Evolutionary conservation across 129 eudicot genomes (phyloP).

Genomic region (Flaveria trinervia): DNA sequence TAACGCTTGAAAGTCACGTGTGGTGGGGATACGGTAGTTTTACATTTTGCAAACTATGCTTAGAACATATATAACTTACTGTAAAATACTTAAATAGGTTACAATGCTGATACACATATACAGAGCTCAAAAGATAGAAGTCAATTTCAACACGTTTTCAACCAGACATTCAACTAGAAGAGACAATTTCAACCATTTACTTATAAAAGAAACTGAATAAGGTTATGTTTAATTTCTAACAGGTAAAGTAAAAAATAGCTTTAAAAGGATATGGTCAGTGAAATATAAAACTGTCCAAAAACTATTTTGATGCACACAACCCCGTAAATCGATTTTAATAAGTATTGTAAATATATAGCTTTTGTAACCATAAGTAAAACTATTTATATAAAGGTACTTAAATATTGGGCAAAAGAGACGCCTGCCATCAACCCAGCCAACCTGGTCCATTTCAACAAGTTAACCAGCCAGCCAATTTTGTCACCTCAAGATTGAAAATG

Average conservation of each 20-base stretch:
- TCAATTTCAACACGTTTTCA: neutral
- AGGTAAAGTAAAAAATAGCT: neutral
- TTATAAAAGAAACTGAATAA: neutral
- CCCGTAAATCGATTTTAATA: too few species aligned
- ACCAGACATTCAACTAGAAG: neutral
- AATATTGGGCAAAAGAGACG: too few species aligned
- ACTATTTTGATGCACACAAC: neutral
- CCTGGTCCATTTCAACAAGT: too few species aligned
- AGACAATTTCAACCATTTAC: neutral
- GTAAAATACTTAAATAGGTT: neutral
- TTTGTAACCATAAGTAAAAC: neutral
- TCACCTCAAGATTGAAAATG: neutral
- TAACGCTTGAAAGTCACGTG: neutral
- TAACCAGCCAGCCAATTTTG: neutral
- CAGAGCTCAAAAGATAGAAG: conserved; percentile 9
- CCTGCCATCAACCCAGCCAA: too few species aligned
- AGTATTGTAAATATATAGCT: neutral
- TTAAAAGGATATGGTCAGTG: neutral
- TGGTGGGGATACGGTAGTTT: neutral
- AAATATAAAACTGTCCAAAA: neutral
- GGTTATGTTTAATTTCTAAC: neutral
- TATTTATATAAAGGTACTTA: neutral
- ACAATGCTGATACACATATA: conserved; percentile 7
- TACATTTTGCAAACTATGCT: neutral
- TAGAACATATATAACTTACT: neutral